Percentiles rank a stretch among this genome's conserved stretches.
Evolutionary conservation across 1,284 basidiomycete species (phyloP).

Genomic region (Leccinum fallax): DNA sequence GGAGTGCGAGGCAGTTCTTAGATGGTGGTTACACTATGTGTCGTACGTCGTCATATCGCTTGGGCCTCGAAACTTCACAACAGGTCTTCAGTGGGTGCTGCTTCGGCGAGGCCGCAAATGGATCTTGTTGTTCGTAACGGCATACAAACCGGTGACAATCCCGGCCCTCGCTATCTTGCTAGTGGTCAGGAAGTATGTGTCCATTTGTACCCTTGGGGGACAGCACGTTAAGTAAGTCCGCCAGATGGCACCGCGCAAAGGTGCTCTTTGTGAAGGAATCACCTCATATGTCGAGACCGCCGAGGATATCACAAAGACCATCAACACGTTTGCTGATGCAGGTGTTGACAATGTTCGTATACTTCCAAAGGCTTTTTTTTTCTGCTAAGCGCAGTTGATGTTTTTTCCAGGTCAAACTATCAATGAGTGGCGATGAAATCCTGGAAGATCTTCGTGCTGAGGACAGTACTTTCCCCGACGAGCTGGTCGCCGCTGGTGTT

Average conservation of each 20-base stretch:
- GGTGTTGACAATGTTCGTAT: conserved; percentile 26
- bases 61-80: neutral
- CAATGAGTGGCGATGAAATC: conserved; percentile 40
- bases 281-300: conserved; percentile 32
- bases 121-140: conserved; percentile 36
- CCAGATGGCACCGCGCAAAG: conserved; percentile 35
- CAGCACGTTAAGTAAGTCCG: conserved; percentile 3
- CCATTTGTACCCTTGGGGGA: neutral
- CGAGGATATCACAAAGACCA: conserved; percentile 24
- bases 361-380: neutral
- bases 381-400: neutral
- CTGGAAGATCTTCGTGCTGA: conserved; percentile 39
- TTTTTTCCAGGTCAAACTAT: conserved; percentile 27
- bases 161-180: conserved; percentile 36
- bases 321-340: conserved; percentile 24
- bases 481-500: conserved; percentile 33
- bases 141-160: conserved; percentile 35
- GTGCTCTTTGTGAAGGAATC: conserved; percentile 34
- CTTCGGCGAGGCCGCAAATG: conserved; percentile 34
- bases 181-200: conserved; percentile 32
- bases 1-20: conserved; percentile 32
- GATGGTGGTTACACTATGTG: conserved; percentile 39
- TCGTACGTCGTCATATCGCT: conserved; percentile 13
- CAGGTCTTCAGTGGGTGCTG: conserved; percentile 29
- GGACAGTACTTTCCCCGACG: conserved; percentile 36